Evolutionary conservation across 495 filamentous ascomycete genomes (phyloP).

Genomic region (Penicillium silybi): DNA sequence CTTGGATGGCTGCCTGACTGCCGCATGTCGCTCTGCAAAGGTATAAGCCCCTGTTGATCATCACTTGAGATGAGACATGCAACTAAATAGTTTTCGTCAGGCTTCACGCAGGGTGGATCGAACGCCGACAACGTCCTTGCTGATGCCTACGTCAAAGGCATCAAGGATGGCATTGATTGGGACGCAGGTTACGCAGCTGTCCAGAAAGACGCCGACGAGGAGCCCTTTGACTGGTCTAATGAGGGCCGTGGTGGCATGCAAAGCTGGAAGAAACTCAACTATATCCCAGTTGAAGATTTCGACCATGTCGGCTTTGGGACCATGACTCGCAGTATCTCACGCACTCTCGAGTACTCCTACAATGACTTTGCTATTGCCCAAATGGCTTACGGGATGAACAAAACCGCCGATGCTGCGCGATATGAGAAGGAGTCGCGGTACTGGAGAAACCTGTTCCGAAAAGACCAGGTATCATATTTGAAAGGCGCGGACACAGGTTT

Average conservation of each 20-base stretch:
- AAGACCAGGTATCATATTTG: slow-evolving; percentile 44
- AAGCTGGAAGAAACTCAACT: slow-evolving; percentile 64
- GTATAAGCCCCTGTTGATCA: slow-evolving; percentile 20
- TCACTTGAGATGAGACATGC: not conserved
- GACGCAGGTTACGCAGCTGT: slow-evolving; percentile 63
- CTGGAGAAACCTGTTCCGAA: slow-evolving; percentile 70
- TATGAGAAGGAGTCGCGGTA: slow-evolving; percentile 59
- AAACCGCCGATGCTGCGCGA: slow-evolving; percentile 49
- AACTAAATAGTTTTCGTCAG: slow-evolving; percentile 10
- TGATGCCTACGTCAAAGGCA: slow-evolving; percentile 70
- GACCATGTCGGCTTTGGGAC: slow-evolving; percentile 70
- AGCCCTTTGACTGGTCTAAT: slow-evolving; percentile 64
- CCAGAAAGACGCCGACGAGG: slow-evolving; percentile 62
- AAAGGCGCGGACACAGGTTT: slow-evolving; percentile 46
- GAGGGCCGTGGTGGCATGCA: slow-evolving; percentile 71
- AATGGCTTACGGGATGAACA: slow-evolving; percentile 53
- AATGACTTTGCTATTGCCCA: slow-evolving; percentile 66
- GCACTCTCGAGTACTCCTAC: slow-evolving; percentile 66
- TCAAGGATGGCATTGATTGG: slow-evolving; percentile 62
- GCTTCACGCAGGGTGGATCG: slow-evolving; percentile 65
- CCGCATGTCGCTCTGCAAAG: slow-evolving; percentile 68
- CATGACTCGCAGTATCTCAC: slow-evolving; percentile 63
- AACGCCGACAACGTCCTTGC: slow-evolving; percentile 74
- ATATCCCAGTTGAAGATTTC: slow-evolving; percentile 67
- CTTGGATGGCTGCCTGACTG: slow-evolving; percentile 66